Evolutionary conservation across 352 stramenopile genomes (phyloP).

Genomic region (Phytophthora ohioensis): DNA sequence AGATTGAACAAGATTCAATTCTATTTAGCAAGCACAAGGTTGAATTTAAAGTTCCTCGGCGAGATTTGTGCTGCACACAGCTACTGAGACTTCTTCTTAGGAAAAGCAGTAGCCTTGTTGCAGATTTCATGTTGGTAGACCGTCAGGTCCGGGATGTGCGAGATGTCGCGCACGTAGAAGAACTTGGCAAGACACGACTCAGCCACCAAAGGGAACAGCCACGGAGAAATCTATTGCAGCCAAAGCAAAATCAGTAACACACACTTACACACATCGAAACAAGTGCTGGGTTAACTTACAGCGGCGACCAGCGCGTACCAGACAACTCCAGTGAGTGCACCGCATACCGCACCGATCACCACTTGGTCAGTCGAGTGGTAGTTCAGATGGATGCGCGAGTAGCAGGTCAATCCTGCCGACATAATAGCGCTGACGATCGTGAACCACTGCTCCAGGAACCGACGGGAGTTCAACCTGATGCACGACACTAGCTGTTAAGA

Average conservation of each 20-base stretch:
- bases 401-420: conserved; percentile 65
- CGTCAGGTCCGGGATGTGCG: conserved; percentile 80
- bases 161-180: conserved; percentile 82
- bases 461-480: conserved; percentile 58
- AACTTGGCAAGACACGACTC: conserved; percentile 57
- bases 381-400: conserved; percentile 80
- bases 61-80: conserved; percentile 3
- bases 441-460: conserved; percentile 63
- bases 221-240: conserved; percentile 47
- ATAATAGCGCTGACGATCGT: conserved; percentile 61
- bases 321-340: conserved; percentile 46
- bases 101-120: conserved; percentile 24
- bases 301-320: conserved; percentile 61
- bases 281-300: conserved; percentile 23
- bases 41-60: not conserved
- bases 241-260: not conserved
- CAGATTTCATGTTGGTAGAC: conserved; percentile 83
- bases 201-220: conserved; percentile 68
- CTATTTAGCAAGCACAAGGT: conserved; percentile 13
- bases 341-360: conserved; percentile 57
- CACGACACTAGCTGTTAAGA: not conserved
- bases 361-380: conserved; percentile 88
- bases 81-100: conserved; percentile 44
- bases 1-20: conserved; percentile 16
- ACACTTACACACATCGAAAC: not conserved